Evolutionary conservation across 2,329 filamentous ascomycete genomes (phyloP).

Genomic region (Cordyceps militaris): DNA sequence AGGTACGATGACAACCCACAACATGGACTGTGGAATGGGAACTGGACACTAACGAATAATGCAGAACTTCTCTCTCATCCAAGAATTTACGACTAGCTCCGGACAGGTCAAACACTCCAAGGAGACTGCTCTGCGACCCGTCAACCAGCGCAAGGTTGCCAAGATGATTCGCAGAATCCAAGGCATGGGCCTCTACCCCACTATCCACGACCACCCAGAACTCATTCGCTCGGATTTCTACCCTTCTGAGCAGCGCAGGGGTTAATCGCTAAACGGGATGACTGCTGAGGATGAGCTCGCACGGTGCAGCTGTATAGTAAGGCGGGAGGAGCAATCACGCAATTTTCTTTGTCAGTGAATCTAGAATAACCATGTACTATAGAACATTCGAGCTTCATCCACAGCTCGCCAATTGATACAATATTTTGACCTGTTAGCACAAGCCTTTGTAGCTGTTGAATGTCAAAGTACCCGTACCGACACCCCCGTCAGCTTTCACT

Average conservation of each 20-base stretch:
- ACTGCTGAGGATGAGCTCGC: neutral
- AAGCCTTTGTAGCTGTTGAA: neutral
- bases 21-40: neutral
- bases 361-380: conserved; percentile 11
- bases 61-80: conserved; percentile 88
- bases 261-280: neutral
- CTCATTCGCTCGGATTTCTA: conserved; percentile 48
- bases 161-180: conserved; percentile 87
- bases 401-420: neutral
- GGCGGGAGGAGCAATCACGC: neutral
- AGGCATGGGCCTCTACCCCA: conserved; percentile 86
- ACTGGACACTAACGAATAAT: conserved; percentile 1
- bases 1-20: conserved; percentile 46
- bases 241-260: conserved; percentile 3
- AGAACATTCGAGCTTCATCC: neutral
- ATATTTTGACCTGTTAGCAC: neutral
- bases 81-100: conserved; percentile 77
- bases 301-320: conserved; percentile 1
- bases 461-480: neutral
- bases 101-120: conserved; percentile 75
- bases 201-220: conserved; percentile 82
- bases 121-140: conserved; percentile 71
- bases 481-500: neutral
- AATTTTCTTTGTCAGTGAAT: conserved; percentile 1
- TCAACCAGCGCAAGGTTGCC: conserved; percentile 88